Evolutionary conservation across 129 eudicot species (phyloP), one percentile per base, ranked within the genome.

Genomic region (Logfia minima): DNA sequence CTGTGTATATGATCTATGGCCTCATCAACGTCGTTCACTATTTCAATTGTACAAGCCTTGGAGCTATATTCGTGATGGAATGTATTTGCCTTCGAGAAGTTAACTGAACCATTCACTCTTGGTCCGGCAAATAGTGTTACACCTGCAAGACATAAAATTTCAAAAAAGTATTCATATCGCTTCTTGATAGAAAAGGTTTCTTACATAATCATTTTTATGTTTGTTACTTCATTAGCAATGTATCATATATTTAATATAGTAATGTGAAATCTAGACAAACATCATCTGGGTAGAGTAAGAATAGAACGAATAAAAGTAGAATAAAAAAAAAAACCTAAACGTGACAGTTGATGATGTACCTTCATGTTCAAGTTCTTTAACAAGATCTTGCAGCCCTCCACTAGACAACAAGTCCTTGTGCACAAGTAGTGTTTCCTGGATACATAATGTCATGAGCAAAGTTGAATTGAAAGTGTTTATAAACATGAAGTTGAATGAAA

Each of bases 341-440:
- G 32, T 64, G 48, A n/a, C 6, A 60, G 35, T 52, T 28, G 10
- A 68, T 18, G 68, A 2, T 19, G 32, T 77, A 92, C 98, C 96
- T 90, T 87, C 87, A 28, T 76, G 59, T 74, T 88, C 85, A 52
- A 92, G 94, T 60, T 79, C 90, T 61, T 76, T 32, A 39, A 88
- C 78, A 63, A 92, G 85, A 66, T 88, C 94, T 75, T 87, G 84
- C 39, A 92, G 53, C 29, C 85, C 89, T 35, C 86, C 91, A 48
- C 75, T 81, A 39, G 66, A 45, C 68, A 92, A 82, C 68, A 90
- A 79, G 45, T 92, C 98, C 79, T 85, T 52, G 84, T 92, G 98
- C 62, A 92, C 94, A 71, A 92, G 94, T 78, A 92, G 90, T 28
- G 98, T 92, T 88, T 92, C 98, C 98, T 92, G 66, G 11, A 19